A percentile compares a stretch with the other conserved stretches of the same genome.
Evolutionary conservation across 1,284 basidiomycete species (phyloP).

Genomic region (Ustilago trichophora): DNA sequence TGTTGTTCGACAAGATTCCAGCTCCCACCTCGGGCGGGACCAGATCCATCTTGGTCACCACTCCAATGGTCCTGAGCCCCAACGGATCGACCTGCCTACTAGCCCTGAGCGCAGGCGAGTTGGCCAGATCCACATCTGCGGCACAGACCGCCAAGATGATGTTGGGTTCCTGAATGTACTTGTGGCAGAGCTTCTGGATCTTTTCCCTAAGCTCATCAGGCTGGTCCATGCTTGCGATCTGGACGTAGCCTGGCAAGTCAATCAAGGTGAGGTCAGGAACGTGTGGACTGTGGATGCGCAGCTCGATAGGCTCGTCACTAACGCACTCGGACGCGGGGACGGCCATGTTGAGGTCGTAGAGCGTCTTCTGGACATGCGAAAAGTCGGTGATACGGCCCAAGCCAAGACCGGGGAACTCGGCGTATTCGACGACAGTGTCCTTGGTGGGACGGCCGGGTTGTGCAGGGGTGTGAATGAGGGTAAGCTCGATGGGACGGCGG

Average conservation of each 20-base stretch:
- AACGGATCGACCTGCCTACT: slow-evolving; percentile 93
- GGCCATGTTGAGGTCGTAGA: slow-evolving; percentile 93
- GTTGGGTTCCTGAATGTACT: slow-evolving; percentile 96
- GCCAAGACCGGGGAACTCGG: slow-evolving; percentile 90
- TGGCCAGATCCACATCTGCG: slow-evolving; percentile 97
- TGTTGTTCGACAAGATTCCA: slow-evolving; percentile 82
- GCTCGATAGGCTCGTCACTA: slow-evolving; percentile 92
- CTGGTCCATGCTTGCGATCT: slow-evolving; percentile 93
- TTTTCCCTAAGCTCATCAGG: slow-evolving; percentile 93
- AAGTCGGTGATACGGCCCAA: slow-evolving; percentile 90
- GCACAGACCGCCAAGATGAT: slow-evolving; percentile 97
- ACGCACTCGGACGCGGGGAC: slow-evolving; percentile 88
- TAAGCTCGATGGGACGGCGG: slow-evolving; percentile 94
- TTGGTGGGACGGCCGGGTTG: slow-evolving; percentile 64
- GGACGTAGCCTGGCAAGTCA: slow-evolving; percentile 96
- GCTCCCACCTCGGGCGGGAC: slow-evolving; percentile 86
- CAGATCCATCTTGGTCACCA: slow-evolving; percentile 99
- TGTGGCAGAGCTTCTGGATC: slow-evolving; percentile 87
- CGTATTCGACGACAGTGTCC: slow-evolving; percentile 78
- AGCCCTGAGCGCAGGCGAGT: slow-evolving; percentile 92
- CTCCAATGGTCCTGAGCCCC: slow-evolving; percentile 93
- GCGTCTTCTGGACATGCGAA: slow-evolving; percentile 84
- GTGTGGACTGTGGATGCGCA: slow-evolving; percentile 92
- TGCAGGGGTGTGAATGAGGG: slow-evolving; percentile 84
- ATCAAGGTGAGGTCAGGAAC: slow-evolving; percentile 97